Evolutionary conservation across 1,284 basidiomycete genomes (phyloP).

Genomic region (Sporisorium graminicola): DNA sequence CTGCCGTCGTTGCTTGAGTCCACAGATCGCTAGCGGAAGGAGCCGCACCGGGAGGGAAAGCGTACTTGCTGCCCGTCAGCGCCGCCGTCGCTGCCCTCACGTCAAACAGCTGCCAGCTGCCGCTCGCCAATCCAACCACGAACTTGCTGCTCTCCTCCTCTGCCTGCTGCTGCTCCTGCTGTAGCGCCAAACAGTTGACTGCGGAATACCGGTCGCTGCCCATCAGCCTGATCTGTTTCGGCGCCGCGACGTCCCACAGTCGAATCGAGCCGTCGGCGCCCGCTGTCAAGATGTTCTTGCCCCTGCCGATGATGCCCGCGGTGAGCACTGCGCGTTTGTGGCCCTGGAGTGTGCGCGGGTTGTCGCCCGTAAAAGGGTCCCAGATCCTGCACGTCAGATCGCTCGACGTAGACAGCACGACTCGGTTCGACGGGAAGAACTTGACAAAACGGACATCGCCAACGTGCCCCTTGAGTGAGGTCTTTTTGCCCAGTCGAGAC

Average conservation of each 20-base stretch:
- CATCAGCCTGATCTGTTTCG: constrained; percentile 70
- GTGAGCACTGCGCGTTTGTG: constrained; percentile 76
- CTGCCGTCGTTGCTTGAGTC: constrained; percentile 73
- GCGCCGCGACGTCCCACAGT: constrained; percentile 80
- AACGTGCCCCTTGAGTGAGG: constrained; percentile 54
- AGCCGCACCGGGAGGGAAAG: constrained; percentile 48
- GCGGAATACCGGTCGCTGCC: constrained; percentile 70
- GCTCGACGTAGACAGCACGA: constrained; percentile 76
- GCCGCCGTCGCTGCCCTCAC: constrained; percentile 73
- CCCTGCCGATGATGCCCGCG: constrained; percentile 76
- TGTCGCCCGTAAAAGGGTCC: constrained; percentile 71
- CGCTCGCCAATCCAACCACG: constrained; percentile 75
- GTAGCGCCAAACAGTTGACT: constrained; percentile 72
- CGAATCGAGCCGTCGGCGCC: constrained; percentile 79
- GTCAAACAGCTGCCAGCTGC: constrained; percentile 76
- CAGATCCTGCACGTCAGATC: constrained; percentile 78
- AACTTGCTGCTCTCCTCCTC: constrained; percentile 26
- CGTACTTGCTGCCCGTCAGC: constrained; percentile 71
- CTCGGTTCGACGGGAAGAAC: constrained; percentile 65
- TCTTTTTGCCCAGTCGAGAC: constrained; percentile 22
- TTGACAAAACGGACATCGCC: constrained; percentile 57
- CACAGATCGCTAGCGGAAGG: constrained; percentile 73
- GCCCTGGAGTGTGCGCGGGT: constrained; percentile 77
- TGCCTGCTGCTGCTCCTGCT: constrained; percentile 5
- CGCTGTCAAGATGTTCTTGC: constrained; percentile 76